phyloP scores from a whole-genome alignment of 208 protist species.

The Novymonas esmeraldas region DNA sequence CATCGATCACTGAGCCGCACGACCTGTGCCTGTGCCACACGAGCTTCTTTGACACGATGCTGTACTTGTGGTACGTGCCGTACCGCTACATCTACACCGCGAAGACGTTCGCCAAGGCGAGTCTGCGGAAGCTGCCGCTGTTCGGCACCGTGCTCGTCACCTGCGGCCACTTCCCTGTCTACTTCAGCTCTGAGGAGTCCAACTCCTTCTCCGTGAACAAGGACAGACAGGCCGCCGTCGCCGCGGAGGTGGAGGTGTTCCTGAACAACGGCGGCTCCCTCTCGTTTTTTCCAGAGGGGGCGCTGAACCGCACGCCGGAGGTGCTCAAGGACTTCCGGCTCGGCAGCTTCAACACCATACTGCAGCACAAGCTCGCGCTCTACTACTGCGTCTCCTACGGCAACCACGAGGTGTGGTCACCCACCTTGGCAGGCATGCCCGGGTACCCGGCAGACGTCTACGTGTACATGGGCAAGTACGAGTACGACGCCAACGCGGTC shows the following conservation, averaged over 20 bases:
- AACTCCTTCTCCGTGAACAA: conserved; percentile 76
- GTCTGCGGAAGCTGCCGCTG: conserved; percentile 70
- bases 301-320: conserved; percentile 79
- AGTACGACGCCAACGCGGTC: conserved; percentile 52
- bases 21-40: conserved; percentile 82
- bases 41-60: conserved; percentile 86
- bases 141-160: conserved; percentile 69
- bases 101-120: conserved; percentile 79
- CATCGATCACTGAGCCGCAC: conserved; percentile 53
- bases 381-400: conserved; percentile 83
- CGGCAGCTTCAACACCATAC: conserved; percentile 76
- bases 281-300: conserved; percentile 87
- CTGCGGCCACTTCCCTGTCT: conserved; percentile 85
- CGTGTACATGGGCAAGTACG: conserved; percentile 77
- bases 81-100: conserved; percentile 51
- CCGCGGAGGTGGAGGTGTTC: conserved; percentile 58
- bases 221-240: conserved; percentile 80
- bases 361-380: conserved; percentile 63
- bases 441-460: conserved; percentile 82
- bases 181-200: conserved; percentile 67
- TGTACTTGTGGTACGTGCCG: conserved; percentile 66
- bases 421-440: conserved; percentile 50
- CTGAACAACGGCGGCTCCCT: conserved; percentile 60
- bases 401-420: conserved; percentile 84
- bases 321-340: conserved; percentile 82